Base-by-base conservation (phyloP, 352 stramenopile species). In the Phytophthora ramorum region DNA sequence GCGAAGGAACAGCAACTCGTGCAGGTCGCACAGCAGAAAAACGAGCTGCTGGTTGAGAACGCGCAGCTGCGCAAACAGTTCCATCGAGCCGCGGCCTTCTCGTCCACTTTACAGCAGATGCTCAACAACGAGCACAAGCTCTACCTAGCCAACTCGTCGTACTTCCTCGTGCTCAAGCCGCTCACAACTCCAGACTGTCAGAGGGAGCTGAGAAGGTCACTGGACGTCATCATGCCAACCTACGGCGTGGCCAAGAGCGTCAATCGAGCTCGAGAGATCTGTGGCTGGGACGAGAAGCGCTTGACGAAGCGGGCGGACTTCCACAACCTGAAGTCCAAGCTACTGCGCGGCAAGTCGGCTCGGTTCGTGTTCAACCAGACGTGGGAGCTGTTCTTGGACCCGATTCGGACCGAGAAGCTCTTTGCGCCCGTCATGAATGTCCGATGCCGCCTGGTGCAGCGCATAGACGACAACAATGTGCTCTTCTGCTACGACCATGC, bases 401-500 rank as follows among this genome's bases (percentile, higher is more conserved):
- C 71, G 28, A 63, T 62, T 43, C 43, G 61, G 6, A 73, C 55
- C 28, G 51, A 63, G 40, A 65, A 67, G 40, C 41, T 78, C 26
- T 75, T 75, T 37, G 62, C 71, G 7, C 50, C 67, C 1, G 51
- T 66, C 10, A 67, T 73, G 66, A 58, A 69, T 49, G 63, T 73
- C 16, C 44, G 58, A 7, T 65, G 64, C 26, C 71, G 71, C 4
- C 58, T 78, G 2, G 66, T 75, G 19, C 71, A 78, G 35, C 69
- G 60, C 22, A 51, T 78, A n/a, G 62, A 78, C 24, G 71, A 75
- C 13, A 51, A 73, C 57, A 75, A 78, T 40, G 30, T 65, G 4
- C 61, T 78, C 41, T 73, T 78, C 26, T 71, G 69, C 30, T 69
- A 75, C 37, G 71, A 78, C 45, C 53, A 72, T 20, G 63, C 55